Evolutionary conservation across 2,329 filamentous ascomycete genomes (phyloP).

Genomic region (Venturia carpophila): DNA sequence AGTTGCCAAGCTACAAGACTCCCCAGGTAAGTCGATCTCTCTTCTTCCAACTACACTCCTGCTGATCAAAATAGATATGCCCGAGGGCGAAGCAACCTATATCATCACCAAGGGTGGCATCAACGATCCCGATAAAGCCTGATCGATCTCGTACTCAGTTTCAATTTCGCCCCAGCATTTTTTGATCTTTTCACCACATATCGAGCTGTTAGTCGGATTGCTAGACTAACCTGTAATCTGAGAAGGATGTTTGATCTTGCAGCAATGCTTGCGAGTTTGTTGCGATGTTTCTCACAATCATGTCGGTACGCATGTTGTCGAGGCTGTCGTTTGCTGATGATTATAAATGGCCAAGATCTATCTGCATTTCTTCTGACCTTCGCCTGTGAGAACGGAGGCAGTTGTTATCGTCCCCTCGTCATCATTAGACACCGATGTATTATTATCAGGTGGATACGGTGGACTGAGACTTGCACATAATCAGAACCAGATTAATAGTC

Average conservation of each 20-base stretch:
- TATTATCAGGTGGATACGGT: neutral
- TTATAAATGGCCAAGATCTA: neutral
- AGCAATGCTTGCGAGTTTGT: neutral
- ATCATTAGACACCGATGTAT: constrained; percentile 1
- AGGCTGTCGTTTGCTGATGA: neutral
- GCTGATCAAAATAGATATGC: constrained; percentile 46
- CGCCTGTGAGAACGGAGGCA: neutral
- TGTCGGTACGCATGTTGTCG: neutral
- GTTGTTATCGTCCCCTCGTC: neutral
- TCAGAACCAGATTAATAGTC: neutral
- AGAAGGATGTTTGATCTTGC: neutral
- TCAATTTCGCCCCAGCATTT: neutral
- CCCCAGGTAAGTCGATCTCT: constrained; percentile 44
- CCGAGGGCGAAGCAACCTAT: constrained; percentile 61
- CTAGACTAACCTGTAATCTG: neutral
- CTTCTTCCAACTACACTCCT: constrained; percentile 18
- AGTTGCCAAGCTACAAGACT: constrained; percentile 62
- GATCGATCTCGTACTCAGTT: neutral
- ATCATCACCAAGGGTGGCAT: constrained; percentile 63
- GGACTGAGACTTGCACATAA: neutral
- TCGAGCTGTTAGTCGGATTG: neutral
- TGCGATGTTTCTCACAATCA: neutral
- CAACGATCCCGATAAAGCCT: constrained; percentile 49
- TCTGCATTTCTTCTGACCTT: neutral
- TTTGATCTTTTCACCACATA: neutral